phyloP scores from a whole-genome alignment of 495 filamentous ascomycete genomes.

The Penicillium argentinense region DNA sequence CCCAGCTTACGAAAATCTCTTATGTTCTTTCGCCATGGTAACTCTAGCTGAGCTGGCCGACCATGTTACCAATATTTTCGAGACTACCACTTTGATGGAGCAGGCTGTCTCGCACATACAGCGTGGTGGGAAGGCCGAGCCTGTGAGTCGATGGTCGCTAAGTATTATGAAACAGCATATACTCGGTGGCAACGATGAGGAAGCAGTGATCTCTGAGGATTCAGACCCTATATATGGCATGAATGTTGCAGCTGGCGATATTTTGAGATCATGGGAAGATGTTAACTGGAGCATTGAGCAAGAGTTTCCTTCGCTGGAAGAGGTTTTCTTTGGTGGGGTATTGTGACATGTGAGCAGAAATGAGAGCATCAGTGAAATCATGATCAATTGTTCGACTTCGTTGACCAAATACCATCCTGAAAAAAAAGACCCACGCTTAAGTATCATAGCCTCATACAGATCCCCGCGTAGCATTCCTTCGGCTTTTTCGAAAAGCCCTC shows the following conservation, averaged over 20 bases:
- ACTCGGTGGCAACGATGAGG: neutral
- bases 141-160: conserved; percentile 19
- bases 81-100: conserved; percentile 12
- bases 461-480: conserved; percentile 62
- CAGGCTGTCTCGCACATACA: conserved; percentile 19
- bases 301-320: conserved; percentile 22
- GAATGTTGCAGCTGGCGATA: neutral
- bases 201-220: neutral
- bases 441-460: conserved; percentile 42
- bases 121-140: conserved; percentile 18
- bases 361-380: too few species aligned
- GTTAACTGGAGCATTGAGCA: conserved; percentile 8
- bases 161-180: conserved; percentile 19
- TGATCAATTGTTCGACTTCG: too few species aligned
- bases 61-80: conserved; percentile 3
- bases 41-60: conserved; percentile 16
- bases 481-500: conserved; percentile 86
- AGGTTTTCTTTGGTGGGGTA: conserved; percentile 18
- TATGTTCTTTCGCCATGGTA: conserved; percentile 20
- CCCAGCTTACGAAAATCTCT: conserved; percentile 16
- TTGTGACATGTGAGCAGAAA: too few species aligned
- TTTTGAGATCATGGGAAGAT: conserved; percentile 6
- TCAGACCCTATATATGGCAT: neutral
- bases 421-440: neutral
- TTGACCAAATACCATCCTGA: neutral